phyloP scores from a whole-genome alignment of 306 rosid genomes.

The Ochetophila trinervis region DNA sequence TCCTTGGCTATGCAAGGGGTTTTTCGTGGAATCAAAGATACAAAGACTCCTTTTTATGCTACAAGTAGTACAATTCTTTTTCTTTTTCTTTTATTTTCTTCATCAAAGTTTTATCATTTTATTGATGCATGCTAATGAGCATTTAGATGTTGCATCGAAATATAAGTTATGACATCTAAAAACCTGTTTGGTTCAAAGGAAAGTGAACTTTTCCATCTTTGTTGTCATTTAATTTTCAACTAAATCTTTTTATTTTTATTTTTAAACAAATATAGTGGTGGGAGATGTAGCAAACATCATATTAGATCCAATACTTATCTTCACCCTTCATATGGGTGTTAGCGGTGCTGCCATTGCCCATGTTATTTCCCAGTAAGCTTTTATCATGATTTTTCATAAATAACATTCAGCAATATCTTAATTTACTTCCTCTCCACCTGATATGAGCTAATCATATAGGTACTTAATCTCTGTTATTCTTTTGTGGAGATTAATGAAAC shows the following conservation, averaged over 20 bases:
- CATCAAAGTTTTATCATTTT: neutral
- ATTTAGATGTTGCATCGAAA: too few relatives aligned
- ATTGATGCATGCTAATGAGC: neutral
- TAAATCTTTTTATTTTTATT: neutral
- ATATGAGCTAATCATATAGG: constrained; percentile 40
- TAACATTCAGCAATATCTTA: neutral
- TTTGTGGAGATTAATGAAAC: constrained; percentile 59
- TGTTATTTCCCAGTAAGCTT: constrained; percentile 70
- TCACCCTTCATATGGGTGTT: constrained; percentile 52
- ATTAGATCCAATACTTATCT: constrained; percentile 69
- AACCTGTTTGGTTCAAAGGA: too few relatives aligned
- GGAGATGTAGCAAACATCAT: constrained; percentile 77
- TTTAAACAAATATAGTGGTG: constrained; percentile 51
- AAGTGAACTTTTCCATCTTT: too few relatives aligned
- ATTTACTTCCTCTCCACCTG: neutral
- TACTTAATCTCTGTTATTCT: constrained; percentile 63
- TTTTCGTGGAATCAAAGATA: constrained; percentile 82
- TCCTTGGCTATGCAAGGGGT: constrained; percentile 86
- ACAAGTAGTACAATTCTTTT: constrained; percentile 41
- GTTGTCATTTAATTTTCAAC: too few relatives aligned
- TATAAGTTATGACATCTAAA: too few relatives aligned
- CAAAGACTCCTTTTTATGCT: constrained; percentile 71
- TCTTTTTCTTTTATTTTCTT: constrained; percentile 15
- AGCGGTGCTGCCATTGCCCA: constrained; percentile 83
- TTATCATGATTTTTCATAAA: constrained; percentile 12